phyloP scores from a whole-genome alignment of 1,284 basidiomycete genomes.

The Waitea zeae region DNA sequence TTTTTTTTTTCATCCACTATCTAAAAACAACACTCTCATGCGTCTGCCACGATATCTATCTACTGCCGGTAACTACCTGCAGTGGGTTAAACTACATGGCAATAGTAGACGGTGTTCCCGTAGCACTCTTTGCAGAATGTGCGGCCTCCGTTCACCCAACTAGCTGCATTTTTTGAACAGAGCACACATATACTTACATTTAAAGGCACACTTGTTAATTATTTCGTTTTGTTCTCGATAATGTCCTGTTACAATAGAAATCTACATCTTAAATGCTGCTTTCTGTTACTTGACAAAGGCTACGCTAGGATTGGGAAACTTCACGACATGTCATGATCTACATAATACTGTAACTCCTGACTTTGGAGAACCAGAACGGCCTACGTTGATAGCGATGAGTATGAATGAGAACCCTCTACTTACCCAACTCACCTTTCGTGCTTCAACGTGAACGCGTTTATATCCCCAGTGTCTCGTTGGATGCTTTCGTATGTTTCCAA shows the following conservation, averaged over 20 bases:
- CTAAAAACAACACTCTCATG: not conserved
- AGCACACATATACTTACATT: too few species aligned
- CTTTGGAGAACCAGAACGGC: not conserved
- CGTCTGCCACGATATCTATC: not conserved
- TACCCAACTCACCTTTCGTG: slow-evolving; percentile 82
- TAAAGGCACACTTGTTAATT: too few species aligned
- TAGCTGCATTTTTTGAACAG: not conserved
- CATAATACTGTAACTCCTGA: not conserved
- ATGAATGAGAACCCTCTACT: not conserved
- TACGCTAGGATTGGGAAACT: not conserved
- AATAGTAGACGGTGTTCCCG: not conserved
- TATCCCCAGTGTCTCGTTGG: slow-evolving; percentile 60
- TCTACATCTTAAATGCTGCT: not conserved
- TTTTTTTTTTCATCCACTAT: not conserved
- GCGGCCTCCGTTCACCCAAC: not conserved
- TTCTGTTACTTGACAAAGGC: not conserved
- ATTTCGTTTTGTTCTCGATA: not conserved
- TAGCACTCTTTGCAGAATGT: not conserved
- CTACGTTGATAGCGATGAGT: not conserved
- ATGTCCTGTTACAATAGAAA: too few species aligned
- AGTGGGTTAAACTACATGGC: not conserved
- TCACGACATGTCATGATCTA: not conserved
- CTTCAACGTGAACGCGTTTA: slow-evolving; percentile 53
- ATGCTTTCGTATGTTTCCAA: slow-evolving; percentile 62
- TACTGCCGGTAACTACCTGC: not conserved